phyloP scores from a whole-genome alignment of 2,329 filamentous ascomycete genomes.

The Colletotrichum gigasporum region DNA sequence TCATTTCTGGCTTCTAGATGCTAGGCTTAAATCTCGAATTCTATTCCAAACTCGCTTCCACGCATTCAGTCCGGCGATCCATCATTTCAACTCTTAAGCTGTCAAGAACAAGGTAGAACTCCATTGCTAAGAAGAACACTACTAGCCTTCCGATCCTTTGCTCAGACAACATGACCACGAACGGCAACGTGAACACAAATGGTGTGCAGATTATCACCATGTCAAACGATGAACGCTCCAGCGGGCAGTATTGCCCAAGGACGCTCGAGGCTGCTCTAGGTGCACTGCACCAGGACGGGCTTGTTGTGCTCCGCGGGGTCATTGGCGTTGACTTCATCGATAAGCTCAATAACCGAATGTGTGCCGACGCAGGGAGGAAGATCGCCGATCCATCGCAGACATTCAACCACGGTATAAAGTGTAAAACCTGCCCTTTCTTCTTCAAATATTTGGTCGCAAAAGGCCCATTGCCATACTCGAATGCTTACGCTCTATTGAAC shows the following conservation, averaged over 20 bases:
- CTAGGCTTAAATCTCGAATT: no score
- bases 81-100: no score
- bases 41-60: no score
- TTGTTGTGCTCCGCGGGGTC: constrained; percentile 64
- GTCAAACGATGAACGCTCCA: not conserved
- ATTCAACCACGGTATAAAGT: constrained; percentile 71
- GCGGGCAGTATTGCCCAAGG: not conserved
- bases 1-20: no score
- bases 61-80: no score
- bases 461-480: no score
- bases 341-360: constrained; percentile 66
- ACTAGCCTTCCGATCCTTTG: no score
- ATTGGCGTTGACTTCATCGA: constrained; percentile 62
- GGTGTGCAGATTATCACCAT: not conserved
- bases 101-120: no score
- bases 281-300: constrained; percentile 60
- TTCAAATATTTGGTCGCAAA: constrained; percentile 39
- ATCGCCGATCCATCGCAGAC: constrained; percentile 63
- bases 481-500: no score
- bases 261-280: constrained; percentile 65
- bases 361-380: constrained; percentile 59
- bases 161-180: not conserved
- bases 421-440: no score
- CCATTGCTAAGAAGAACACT: no score
- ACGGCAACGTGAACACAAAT: not conserved